These are phyloP conservation scores for Saturnispora serradocipensis DNA, from an alignment of 805 yeast genomes.

Conservation along the genomic window DNA sequence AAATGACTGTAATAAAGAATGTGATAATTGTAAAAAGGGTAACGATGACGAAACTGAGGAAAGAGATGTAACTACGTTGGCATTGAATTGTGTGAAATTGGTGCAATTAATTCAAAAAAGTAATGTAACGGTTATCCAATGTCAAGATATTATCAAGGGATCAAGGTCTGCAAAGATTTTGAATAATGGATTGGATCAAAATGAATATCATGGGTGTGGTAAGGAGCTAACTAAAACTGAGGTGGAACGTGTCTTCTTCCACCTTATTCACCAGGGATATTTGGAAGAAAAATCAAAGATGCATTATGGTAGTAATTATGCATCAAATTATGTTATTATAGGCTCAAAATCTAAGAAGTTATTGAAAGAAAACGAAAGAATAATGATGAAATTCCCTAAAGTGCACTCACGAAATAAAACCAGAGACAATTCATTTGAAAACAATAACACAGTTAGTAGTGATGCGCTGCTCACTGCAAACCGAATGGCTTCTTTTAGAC, in stretches of 20 bases:
- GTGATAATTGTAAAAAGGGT: slow-evolving; percentile 74
- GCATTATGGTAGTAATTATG: slow-evolving; percentile 64
- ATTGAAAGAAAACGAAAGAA: slow-evolving; percentile 29
- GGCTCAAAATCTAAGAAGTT: slow-evolving; percentile 51
- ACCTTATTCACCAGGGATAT: slow-evolving; percentile 55
- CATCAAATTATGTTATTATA: slow-evolving; percentile 59
- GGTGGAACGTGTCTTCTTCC: slow-evolving; percentile 75
- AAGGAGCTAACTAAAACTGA: slow-evolving; percentile 53
- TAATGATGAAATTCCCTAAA: slow-evolving; percentile 44
- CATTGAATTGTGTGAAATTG: slow-evolving; percentile 49
- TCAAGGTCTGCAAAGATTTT: slow-evolving; percentile 53
- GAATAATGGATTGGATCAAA: slow-evolving; percentile 50
- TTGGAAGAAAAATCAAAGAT: slow-evolving; percentile 64
- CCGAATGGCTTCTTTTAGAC: slow-evolving; percentile 8
- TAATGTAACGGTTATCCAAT: slow-evolving; percentile 66
- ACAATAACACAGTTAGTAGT: not conserved
- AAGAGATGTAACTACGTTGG: slow-evolving; percentile 60
- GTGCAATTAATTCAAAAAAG: slow-evolving; percentile 46
- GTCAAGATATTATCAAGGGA: slow-evolving; percentile 79
- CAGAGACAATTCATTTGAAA: not conserved
- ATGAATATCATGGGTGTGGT: slow-evolving; percentile 65
- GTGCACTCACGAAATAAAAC: not conserved
- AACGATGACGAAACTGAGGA: slow-evolving; percentile 34
- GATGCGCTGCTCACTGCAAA: slow-evolving; percentile 1
- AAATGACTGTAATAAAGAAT: slow-evolving; percentile 52